Evolutionary conservation across 495 filamentous ascomycete species (phyloP).

Genomic region (Hypoxylon fuscum): DNA sequence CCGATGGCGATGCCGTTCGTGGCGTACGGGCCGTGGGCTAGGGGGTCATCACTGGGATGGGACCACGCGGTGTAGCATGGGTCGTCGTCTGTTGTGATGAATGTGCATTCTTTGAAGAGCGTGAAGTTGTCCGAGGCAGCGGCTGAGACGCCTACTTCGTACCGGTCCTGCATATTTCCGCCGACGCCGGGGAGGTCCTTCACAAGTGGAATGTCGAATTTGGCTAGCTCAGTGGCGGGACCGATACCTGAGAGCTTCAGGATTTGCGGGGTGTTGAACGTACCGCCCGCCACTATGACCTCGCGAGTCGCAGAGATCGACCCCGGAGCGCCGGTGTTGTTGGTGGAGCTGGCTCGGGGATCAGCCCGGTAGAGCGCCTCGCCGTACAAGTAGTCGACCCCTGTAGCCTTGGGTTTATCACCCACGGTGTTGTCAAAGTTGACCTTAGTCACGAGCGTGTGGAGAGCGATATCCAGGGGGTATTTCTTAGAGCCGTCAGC

Average conservation of each 20-base stretch:
- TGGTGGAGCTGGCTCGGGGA: conserved; percentile 45
- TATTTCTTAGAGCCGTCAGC: conserved; percentile 64
- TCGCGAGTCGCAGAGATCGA: conserved; percentile 62
- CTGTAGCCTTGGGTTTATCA: conserved; percentile 61
- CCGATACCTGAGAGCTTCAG: conserved; percentile 73
- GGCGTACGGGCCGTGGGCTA: conserved; percentile 58
- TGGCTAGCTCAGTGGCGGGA: conserved; percentile 55
- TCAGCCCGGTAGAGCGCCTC: conserved; percentile 67
- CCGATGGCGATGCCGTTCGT: conserved; percentile 58
- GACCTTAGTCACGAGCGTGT: conserved; percentile 69
- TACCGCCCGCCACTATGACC: conserved; percentile 70
- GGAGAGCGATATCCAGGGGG: conserved; percentile 65
- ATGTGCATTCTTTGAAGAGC: conserved; percentile 58
- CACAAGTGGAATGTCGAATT: conserved; percentile 60
- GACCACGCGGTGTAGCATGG: conserved; percentile 62
- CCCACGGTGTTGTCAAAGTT: conserved; percentile 56
- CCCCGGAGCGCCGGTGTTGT: conserved; percentile 52
- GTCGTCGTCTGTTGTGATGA: conserved; percentile 51
- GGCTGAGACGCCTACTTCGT: conserved; percentile 62
- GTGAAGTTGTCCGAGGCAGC: conserved; percentile 54
- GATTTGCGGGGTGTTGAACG: conserved; percentile 69
- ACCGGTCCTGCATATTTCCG: conserved; percentile 72
- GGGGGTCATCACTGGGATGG: conserved; percentile 29
- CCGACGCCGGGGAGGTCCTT: conserved; percentile 69
- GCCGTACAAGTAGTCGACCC: conserved; percentile 71